Evolutionary conservation across 139 green algal genomes (phyloP), one percentile per base, ranked within the genome.

Genomic region (Choricystis sp.): DNA sequence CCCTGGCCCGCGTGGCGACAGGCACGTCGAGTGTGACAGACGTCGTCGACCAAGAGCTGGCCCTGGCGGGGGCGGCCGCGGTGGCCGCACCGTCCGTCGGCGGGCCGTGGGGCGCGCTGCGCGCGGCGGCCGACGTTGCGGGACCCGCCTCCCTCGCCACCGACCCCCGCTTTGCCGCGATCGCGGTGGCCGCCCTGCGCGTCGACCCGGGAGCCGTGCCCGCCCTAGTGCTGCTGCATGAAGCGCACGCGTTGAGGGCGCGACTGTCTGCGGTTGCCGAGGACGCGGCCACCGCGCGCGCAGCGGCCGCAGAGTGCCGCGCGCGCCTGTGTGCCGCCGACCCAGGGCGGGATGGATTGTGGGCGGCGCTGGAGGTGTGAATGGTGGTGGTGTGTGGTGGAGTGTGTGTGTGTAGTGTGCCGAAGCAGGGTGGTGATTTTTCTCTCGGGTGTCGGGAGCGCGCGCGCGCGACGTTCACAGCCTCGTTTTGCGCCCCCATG

Each of bases 31-130:
- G 30, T 1, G 21, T 26, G 25, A 24, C 48, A 1, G 48, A 9
- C 3, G 22, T 70, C 49, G 31, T 73, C 0, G 25, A 72, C n/a
- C 29, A 40, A 0, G 85, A 92, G 68, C 28, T 88, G 0, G 56
- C 56, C 2, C 86, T 76, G 29, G 64, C 70, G 4, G 56, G 59
- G 3, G 26, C 29, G 3, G 59, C 74, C 29, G 70, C 90, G 14
- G 25, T 52, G 1, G 20, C 23, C 2, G 76, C 68, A 3, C 80
- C 81, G 0, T 63, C 84, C 69, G 91, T 86, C 64, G 79, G 88
- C 64, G 72, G 63, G 29, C 66, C 72, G 19, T 94, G 85, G 85
- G 79, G 73, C 58, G 88, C 87, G 72, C 69, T 91, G 31, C 71
- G 68, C 19, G 68, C 80, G 24, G 49, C 57, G 63, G 59, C 60